Base-by-base conservation (phyloP, 306 rosid species). In the Heteromeles arbutifolia region DNA sequence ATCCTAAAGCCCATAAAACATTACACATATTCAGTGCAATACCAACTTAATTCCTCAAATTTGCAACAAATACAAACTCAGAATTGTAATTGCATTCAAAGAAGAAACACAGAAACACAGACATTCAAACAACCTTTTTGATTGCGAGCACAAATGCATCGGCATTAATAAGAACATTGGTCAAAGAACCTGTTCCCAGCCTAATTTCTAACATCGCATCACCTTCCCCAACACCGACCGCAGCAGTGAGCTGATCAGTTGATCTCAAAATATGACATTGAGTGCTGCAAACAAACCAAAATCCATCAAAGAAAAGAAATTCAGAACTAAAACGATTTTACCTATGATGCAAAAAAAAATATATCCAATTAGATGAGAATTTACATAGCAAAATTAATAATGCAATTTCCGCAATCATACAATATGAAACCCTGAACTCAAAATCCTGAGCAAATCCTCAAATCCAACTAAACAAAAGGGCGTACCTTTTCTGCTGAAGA, bases 171-270 rank as follows among this genome's bases (percentile, higher is more conserved):
- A 94, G 96, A 80, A 87, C 86, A 65, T 85, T 80, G 11, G 98
- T 91, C 90, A 94, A 89, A 80, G 97, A 94, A 65, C 98, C 96
- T 2, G 96, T 90, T 84, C 98, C 97, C 0, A 96, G 97, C 63
- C 97, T 93, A 84, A 94, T 92, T 83, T 92, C 97, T 72, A 93
- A 76, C 73, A 89, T 91, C 53, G 85, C 84, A 61, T 93, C 95
- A 22, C 92, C 96, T 84, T 88, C 88, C 50, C 75, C 78, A 70
- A 94, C 82, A 63, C 65, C 67, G 29, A 90, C 96, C 22, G 79
- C 96, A 57, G 82, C 80, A 62, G 87, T 90, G 63, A 94, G 90
- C 82, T 87, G 90, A 70, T 89, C 89, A 88, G 76, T 92, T 95
- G 72, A 92, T 78, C 25, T 88, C 93, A 3, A 85, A 70, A 82